Evolutionary conservation across 768 basidiomycete genomes (phyloP).

Genomic region (Crucibulum laeve): DNA sequence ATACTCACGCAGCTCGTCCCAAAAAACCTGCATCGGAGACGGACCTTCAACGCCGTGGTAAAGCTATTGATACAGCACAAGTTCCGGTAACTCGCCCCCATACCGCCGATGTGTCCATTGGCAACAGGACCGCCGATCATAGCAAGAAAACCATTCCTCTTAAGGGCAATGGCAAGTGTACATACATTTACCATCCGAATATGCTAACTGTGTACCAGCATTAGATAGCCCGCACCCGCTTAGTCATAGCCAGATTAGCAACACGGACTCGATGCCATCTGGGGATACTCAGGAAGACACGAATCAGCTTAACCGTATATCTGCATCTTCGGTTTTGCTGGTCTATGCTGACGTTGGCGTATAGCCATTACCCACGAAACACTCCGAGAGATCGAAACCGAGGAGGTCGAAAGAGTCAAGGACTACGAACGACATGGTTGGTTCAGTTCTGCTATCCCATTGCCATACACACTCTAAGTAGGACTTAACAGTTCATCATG

Average conservation of each 20-base stretch:
- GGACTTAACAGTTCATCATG: slow-evolving; percentile 26
- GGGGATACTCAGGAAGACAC: slow-evolving; percentile 14
- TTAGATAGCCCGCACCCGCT: slow-evolving; percentile 5
- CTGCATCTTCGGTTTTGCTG: not conserved
- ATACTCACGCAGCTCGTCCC: too few species aligned
- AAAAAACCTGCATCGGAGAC: too few species aligned
- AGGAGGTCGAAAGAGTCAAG: slow-evolving; percentile 24
- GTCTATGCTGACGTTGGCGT: not conserved
- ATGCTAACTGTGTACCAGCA: not conserved
- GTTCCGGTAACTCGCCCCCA: too few species aligned
- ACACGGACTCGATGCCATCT: slow-evolving; percentile 12
- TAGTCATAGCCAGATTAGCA: slow-evolving; percentile 9
- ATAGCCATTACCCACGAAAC: slow-evolving; percentile 23
- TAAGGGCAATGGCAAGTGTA: too few species aligned
- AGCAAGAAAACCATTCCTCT: too few species aligned
- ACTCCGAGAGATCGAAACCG: slow-evolving; percentile 22
- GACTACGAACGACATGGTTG: slow-evolving; percentile 30
- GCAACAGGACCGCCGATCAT: too few species aligned
- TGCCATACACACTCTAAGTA: not conserved
- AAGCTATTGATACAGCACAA: too few species aligned
- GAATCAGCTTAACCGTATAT: slow-evolving; percentile 17
- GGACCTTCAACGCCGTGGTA: too few species aligned
- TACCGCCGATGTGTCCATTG: too few species aligned
- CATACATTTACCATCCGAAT: not conserved
- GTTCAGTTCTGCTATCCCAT: slow-evolving; percentile 4